These are phyloP conservation scores for Mycena olivaceomarginata DNA, from an alignment of 768 basidiomycete genomes.

Conservation along the genomic window DNA sequence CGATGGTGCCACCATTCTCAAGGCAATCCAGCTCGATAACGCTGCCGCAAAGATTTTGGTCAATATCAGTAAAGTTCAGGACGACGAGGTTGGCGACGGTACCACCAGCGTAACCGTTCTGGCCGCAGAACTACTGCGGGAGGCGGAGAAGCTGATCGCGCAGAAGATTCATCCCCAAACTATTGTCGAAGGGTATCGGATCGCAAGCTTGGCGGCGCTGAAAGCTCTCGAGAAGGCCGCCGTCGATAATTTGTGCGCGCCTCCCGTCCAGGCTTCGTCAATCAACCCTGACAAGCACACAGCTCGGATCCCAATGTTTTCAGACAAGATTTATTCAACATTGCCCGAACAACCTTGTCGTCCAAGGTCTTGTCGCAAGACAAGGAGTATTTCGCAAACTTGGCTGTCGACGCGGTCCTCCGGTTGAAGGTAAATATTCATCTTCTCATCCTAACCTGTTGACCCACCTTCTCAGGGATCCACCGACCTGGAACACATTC, in stretches of 20 bases:
- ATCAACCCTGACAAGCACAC: slow-evolving; percentile 29
- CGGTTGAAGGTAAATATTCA: slow-evolving; percentile 81
- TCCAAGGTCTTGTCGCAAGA: slow-evolving; percentile 98
- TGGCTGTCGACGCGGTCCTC: slow-evolving; percentile 97
- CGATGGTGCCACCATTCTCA: slow-evolving; percentile 98
- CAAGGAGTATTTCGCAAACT: slow-evolving; percentile 98
- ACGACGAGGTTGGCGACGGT: slow-evolving; percentile 98
- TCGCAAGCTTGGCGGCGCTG: slow-evolving; percentile 91
- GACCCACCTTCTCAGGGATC: slow-evolving; percentile 78
- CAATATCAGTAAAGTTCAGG: slow-evolving; percentile 99
- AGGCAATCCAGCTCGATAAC: slow-evolving; percentile 98
- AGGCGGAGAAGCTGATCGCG: slow-evolving; percentile 95
- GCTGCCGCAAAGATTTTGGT: slow-evolving; percentile 99
- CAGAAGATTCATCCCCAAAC: slow-evolving; percentile 98
- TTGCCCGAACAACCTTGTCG: slow-evolving; percentile 95
- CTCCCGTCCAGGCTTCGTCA: not conserved
- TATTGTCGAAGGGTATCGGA: slow-evolving; percentile 96
- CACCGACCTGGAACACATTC: slow-evolving; percentile 97
- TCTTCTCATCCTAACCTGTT: not conserved
- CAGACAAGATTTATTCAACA: slow-evolving; percentile 95
- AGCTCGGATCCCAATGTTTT: slow-evolving; percentile 86
- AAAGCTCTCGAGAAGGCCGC: slow-evolving; percentile 90
- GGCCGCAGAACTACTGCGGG: slow-evolving; percentile 92
- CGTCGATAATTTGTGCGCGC: slow-evolving; percentile 86
- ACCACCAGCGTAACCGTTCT: slow-evolving; percentile 95